These are phyloP conservation scores for Bipolaris gigantea DNA, from an alignment of 2,329 filamentous ascomycete genomes.

Conservation along the genomic window DNA sequence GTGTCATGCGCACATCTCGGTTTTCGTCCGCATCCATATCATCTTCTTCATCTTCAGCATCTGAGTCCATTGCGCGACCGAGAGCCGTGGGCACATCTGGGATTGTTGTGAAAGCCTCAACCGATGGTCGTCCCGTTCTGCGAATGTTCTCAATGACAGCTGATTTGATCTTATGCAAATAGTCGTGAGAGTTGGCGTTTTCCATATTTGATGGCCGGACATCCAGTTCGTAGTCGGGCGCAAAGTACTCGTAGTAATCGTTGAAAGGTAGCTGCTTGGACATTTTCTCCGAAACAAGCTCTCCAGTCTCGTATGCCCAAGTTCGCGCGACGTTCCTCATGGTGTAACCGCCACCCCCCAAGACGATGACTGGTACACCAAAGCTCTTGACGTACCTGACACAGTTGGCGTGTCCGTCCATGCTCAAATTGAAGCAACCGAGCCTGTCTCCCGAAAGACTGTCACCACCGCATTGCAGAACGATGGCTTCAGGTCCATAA, in stretches of 20 bases:
- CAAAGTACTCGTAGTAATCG: conserved; percentile 87
- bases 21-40: conserved; percentile 83
- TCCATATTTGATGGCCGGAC: conserved; percentile 73
- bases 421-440: conserved; percentile 71
- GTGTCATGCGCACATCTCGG: conserved; percentile 78
- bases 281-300: conserved; percentile 82
- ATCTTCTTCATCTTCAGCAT: conserved; percentile 64
- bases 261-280: conserved; percentile 86
- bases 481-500: conserved; percentile 68
- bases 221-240: conserved; percentile 69
- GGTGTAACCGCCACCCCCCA: conserved; percentile 70
- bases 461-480: conserved; percentile 70
- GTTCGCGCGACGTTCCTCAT: conserved; percentile 68
- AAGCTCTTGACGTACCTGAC: conserved; percentile 71
- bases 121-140: conserved; percentile 63
- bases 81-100: conserved; percentile 55
- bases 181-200: conserved; percentile 69
- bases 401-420: conserved; percentile 71
- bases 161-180: conserved; percentile 67
- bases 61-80: conserved; percentile 62
- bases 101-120: conserved; percentile 55
- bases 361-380: conserved; percentile 64
- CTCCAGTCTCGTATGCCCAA: conserved; percentile 70
- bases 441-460: conserved; percentile 67
- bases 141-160: conserved; percentile 69